Evolutionary conservation across 768 basidiomycete genomes (phyloP).

Genomic region (Amanita exitialis): DNA sequence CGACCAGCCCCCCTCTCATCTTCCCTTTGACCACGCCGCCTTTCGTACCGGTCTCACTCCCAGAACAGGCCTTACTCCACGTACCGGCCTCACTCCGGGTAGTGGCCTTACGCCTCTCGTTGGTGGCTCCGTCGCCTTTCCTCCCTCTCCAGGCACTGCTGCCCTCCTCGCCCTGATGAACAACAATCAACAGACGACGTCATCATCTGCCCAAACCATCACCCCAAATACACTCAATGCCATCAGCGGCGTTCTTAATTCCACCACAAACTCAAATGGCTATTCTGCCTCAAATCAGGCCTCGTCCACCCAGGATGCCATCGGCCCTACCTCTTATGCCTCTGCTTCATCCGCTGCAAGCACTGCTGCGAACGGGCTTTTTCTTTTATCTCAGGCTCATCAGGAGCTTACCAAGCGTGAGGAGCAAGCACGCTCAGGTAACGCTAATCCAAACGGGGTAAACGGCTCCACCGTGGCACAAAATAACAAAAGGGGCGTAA

Average conservation of each 20-base stretch:
- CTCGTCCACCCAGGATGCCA: conserved; percentile 11
- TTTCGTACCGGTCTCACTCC: conserved; percentile 86
- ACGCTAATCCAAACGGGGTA: conserved; percentile 14
- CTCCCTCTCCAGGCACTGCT: conserved; percentile 82
- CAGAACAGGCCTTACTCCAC: conserved; percentile 75
- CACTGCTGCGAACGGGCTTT: conserved; percentile 84
- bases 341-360: conserved; percentile 49
- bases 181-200: conserved; percentile 29
- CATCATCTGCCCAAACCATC: conserved; percentile 38
- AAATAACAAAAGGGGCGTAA: conserved; percentile 47
- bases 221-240: conserved; percentile 72
- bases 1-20: conserved; percentile 30
- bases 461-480: conserved; percentile 24
- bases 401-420: conserved; percentile 96
- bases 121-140: conserved; percentile 65
- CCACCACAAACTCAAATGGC: conserved; percentile 46
- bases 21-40: conserved; percentile 58
- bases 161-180: conserved; percentile 91
- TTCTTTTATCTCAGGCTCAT: conserved; percentile 89
- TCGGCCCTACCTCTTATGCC: conserved; percentile 19
- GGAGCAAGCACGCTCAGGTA: conserved; percentile 57
- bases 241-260: conserved; percentile 70
- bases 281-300: conserved; percentile 28
- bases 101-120: conserved; percentile 77
- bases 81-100: conserved; percentile 71